Conservation (phyloP, 2,329 filamentous ascomycete species). For the Scorias spongiosa region DNA sequence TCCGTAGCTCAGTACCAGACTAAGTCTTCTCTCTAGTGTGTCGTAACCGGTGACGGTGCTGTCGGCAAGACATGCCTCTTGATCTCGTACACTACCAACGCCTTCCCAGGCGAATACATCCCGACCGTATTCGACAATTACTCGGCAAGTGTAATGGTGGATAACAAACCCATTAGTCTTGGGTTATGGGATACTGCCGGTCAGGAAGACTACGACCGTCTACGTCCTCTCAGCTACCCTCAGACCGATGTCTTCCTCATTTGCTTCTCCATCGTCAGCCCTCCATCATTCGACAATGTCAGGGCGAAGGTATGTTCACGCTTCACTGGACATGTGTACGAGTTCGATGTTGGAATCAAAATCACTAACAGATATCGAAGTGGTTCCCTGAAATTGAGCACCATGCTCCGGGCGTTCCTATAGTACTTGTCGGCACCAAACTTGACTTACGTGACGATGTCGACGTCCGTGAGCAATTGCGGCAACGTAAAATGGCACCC, state of each 20-base stretch:
- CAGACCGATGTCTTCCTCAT: conserved; percentile 98
- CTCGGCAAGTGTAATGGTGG: conserved; percentile 96
- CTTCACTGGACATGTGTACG: background rate
- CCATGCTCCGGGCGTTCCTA: conserved; percentile 85
- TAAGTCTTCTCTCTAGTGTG: conserved; percentile 51
- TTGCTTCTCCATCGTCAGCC: conserved; percentile 96
- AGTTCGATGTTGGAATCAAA: background rate
- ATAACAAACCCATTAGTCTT: conserved; percentile 92
- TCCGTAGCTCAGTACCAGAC: conserved; percentile 13
- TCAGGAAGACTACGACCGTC: conserved; percentile 94
- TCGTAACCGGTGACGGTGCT: conserved; percentile 97
- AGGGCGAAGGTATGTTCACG: conserved; percentile 67
- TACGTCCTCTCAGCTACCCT: conserved; percentile 89
- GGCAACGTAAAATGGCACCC: conserved; percentile 91
- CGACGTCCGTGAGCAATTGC: conserved; percentile 63
- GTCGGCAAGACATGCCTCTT: conserved; percentile 99
- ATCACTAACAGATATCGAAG: conserved; percentile 32
- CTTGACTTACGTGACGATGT: conserved; percentile 86
- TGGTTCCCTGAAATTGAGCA: conserved; percentile 98
- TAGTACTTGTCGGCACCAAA: conserved; percentile 95
- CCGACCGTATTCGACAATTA: conserved; percentile 99
- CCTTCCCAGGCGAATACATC: conserved; percentile 99
- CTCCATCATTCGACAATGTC: conserved; percentile 96
- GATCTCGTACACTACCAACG: conserved; percentile 98
- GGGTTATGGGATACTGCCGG: conserved; percentile 97